Evolutionary conservation across 306 rosid genomes (phyloP), one percentile per base, ranked within the genome.

Genomic region (Dalbergia cultrata): DNA sequence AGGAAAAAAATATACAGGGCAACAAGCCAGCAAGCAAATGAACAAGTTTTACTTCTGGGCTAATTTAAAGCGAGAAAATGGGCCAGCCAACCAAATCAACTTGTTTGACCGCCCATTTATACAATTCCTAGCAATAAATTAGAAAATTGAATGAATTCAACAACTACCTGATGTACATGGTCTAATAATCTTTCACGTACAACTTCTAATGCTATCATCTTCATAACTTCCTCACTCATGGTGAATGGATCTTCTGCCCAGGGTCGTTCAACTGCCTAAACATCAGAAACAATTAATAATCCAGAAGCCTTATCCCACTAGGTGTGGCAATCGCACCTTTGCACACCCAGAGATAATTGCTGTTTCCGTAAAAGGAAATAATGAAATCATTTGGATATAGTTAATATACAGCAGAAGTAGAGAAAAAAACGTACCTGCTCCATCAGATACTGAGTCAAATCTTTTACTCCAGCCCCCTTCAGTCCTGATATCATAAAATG

Each of bases 171-270:
- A 84, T 95, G 98, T 43, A 95, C 83, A 67, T 95, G 92, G 90
- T 95, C 99, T 86, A 95, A 87, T 76, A 95, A 85, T 81, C 91
- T 92, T 87, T 95, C 98, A 31, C 98, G 98, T 75, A 95, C 99
- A 82, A 95, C 97, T 85, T 95, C 99, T 67, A 91, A 76, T 52
- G 99, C 89, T 70, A 93, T 88, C 82, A 87, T 95, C 91, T 93
- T 96, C 94, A 87, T 83, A 80, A 92, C 89, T 86, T 93, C 99
- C 81, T 96, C 98, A 13, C 88, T 93, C 98, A 93, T 78, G 67
- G 84, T 76, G 52, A 86, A 86, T 67, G 99, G 94, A 85, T 93
- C 98, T 85, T 90, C 98, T 54, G 92, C 99, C 99, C 99, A 95
- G 39, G 96, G 89, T 72, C 98, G 86, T 87, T 86, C 85, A 74